Base-by-base conservation (phyloP, 1,139 yeast genomes). In the Sugiyamaella grinbergsii region DNA sequence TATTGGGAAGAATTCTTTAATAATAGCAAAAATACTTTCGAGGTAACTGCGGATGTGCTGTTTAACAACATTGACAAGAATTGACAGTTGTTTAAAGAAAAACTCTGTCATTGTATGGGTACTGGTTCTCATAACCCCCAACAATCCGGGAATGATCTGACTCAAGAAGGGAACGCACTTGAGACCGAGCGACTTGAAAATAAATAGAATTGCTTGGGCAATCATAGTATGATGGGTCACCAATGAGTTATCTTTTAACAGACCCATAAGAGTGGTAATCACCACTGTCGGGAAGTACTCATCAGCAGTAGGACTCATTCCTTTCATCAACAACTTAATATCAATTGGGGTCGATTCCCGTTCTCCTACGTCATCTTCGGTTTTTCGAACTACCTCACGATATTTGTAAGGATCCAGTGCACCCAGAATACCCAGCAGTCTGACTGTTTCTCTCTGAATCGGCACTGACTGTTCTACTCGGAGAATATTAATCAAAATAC, bases 251-350 rank as follows among this genome's bases (percentile, higher is more conserved):
- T 94, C 98, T 58, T 85, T 84, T 46, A 93, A 71, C 22, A 93
- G 83, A 54, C 83, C 85, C 82, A 91, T 80, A 56, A 94, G 72
- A 15, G 90, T 87, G 32, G 83, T 83, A 39, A 93, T 87, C 1
- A 94, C 98, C 19, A 94, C 98, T 0, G 97, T 90, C 2, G 98
- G 97, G 62, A 89, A 91, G 62, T 90, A 94, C 60, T 91, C 98
- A 53, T 91, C 98, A 53, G 85, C 82, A 0, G 95, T 84, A 1
- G 98, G 98, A 6, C 96, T 86, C 80, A 88, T 86, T 1, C 97
- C 97, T 63, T 85, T 87, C 90, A 93, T 89, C 49, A 94, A 73
- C 38, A 93, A 73, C 2, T 93, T 89, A 57, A 93, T 88, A 64
- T 94, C 98, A 7, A 90, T 81, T 0, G 97, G 87, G 1, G 96